A percentile compares a stretch with the other conserved stretches of the same genome.
phyloP scores from a whole-genome alignment of 352 stramenopile species.

The Phytophthora podocarpi region DNA sequence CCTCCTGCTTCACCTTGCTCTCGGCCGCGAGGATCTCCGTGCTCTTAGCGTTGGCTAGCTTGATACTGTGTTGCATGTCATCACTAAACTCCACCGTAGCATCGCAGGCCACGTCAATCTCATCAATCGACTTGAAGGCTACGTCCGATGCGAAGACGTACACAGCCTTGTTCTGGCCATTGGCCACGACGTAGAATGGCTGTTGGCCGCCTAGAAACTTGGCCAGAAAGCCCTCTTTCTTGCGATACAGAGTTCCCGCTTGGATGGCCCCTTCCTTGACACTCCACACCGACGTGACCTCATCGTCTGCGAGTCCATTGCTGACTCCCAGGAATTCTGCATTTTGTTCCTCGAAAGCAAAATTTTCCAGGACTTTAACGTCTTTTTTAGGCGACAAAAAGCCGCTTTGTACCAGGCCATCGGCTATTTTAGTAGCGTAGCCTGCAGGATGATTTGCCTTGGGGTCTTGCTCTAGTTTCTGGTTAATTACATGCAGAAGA shows the following conservation, averaged over 20 bases:
- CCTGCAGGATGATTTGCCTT: constrained; percentile 7
- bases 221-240: constrained; percentile 31
- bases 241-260: constrained; percentile 31
- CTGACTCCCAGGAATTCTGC: constrained; percentile 29
- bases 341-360: constrained; percentile 20
- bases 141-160: constrained; percentile 44
- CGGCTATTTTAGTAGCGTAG: constrained; percentile 27
- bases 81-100: constrained; percentile 31
- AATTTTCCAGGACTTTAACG: constrained; percentile 24
- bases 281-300: constrained; percentile 34
- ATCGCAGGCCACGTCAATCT: constrained; percentile 17
- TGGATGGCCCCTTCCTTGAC: constrained; percentile 42
- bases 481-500: constrained; percentile 27
- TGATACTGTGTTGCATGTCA: too few relatives aligned
- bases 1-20: constrained; percentile 50
- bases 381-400: constrained; percentile 34
- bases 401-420: constrained; percentile 40
- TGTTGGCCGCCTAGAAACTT: constrained; percentile 27
- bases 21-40: constrained; percentile 42
- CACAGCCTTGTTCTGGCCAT: constrained; percentile 30
- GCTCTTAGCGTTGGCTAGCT: constrained; percentile 38
- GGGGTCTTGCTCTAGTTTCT: constrained; percentile 29
- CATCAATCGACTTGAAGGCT: constrained; percentile 12
- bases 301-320: constrained; percentile 12
- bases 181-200: constrained; percentile 32